Evolutionary conservation across 2,329 filamentous ascomycete species (phyloP), one percentile per base, ranked within the genome.

Genomic region (Corynespora cassiicola): DNA sequence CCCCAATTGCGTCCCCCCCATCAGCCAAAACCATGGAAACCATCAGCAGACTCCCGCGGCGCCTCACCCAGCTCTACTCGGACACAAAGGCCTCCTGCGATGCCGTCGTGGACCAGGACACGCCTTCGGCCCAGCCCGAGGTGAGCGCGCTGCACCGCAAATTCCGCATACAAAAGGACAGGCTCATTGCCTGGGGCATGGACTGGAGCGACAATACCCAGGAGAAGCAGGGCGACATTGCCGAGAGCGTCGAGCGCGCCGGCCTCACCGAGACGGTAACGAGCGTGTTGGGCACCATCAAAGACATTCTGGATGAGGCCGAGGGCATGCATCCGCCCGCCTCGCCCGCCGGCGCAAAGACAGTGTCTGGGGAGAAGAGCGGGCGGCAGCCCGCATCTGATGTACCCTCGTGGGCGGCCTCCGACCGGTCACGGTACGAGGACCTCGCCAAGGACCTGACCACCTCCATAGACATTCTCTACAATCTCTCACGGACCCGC

Each of bases 81-180:
- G 87, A 91, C 71, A 89, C 87, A 41, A 91, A 91, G 63, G 86
- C 83, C 54, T 88, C 85, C 17, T 86, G 81, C 62, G 84, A 88
- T 65, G 87, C 87, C 50, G 82, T 88, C 61, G 36, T 77, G 77
- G 49, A 84, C 77, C 66, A 82, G 62, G 56, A 82, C 61, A 56
- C 70, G 72, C 79, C 56, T 74, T 85, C 59, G 77, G 85, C 61
- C n/a, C 66, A 63, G 30, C 86, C 86, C 16, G 86, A 89, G 50
- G 81, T 88, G 61, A 82, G 85, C 57, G 78, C 80, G 11, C 73
- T 91, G 20, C 85, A 90, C 63, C 84, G 86, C 47, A 89, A 88
- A 64, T 80, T 90, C 50, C 81, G 86, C 48, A 90, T 90, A 52
- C 88, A 91, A 57, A 89, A 88, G 64, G 86, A 90, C 70, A 79